phyloP scores from a whole-genome alignment of 2,329 filamentous ascomycete genomes.

The Fusarium sacchari region DNA sequence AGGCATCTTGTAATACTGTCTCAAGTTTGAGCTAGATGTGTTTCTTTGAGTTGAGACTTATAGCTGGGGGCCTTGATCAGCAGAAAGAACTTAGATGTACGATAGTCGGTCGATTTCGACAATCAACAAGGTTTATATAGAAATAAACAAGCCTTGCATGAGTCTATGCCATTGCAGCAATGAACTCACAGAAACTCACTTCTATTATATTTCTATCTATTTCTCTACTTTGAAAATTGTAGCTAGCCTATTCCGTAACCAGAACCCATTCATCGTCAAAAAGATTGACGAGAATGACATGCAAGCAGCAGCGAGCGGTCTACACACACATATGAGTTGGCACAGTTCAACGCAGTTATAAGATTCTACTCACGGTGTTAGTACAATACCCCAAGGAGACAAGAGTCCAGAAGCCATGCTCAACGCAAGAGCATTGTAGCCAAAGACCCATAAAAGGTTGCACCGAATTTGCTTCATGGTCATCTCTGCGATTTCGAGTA shows the following conservation, averaged over 20 bases:
- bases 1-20: too few relatives aligned
- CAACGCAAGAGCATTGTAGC: not conserved
- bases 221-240: not conserved
- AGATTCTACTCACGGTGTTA: not conserved
- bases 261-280: not conserved
- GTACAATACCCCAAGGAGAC: not conserved
- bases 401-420: not conserved
- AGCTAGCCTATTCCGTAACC: not conserved
- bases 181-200: accelerated
- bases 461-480: not conserved
- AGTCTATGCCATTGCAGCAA: not conserved
- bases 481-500: not conserved
- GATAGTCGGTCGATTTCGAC: not conserved
- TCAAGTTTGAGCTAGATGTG: too few relatives aligned
- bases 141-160: too few relatives aligned
- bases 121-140: too few relatives aligned
- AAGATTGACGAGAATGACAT: not conserved
- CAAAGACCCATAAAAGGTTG: not conserved
- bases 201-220: not conserved
- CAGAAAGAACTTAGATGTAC: too few relatives aligned
- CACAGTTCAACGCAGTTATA: accelerated
- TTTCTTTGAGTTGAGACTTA: too few relatives aligned
- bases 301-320: not conserved
- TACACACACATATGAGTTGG: accelerated
- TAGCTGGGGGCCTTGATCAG: too few relatives aligned